Evolutionary conservation across 164 flowering plant species (phyloP).

Genomic region (Cinnamomum chago): DNA sequence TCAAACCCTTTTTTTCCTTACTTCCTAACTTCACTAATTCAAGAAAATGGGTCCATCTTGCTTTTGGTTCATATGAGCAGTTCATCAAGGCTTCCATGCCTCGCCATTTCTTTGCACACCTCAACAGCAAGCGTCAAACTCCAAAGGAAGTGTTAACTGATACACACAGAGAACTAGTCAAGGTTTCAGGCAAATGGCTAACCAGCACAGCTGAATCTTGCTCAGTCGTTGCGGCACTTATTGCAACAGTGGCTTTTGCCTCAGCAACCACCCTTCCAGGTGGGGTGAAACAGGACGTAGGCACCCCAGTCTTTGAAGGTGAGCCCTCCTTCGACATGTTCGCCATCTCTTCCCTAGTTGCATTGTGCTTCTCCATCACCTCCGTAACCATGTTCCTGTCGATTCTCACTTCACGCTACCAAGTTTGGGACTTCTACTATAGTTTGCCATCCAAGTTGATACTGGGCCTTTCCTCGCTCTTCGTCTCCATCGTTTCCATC

Average conservation of each 20-base stretch:
- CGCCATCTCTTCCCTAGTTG: constrained; percentile 19
- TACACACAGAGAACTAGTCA: constrained; percentile 14
- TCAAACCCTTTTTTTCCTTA: neutral
- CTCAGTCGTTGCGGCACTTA: constrained; percentile 19
- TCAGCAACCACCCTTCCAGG: constrained; percentile 27
- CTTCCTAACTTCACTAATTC: neutral
- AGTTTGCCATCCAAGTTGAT: constrained; percentile 14
- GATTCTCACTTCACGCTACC: constrained; percentile 20
- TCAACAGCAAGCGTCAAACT: constrained; percentile 16
- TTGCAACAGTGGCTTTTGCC: constrained; percentile 30
- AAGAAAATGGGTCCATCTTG: neutral
- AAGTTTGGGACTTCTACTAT: constrained; percentile 15
- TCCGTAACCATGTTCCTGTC: constrained; percentile 22
- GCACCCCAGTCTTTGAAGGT: constrained; percentile 13
- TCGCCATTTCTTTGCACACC: constrained; percentile 6
- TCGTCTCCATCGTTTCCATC: constrained; percentile 23
- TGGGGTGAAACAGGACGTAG: constrained; percentile 5
- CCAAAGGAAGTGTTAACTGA: constrained; percentile 20
- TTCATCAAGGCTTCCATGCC: constrained; percentile 18
- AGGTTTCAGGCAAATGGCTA: constrained; percentile 22
- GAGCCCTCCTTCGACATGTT: constrained; percentile 19
- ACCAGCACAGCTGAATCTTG: constrained; percentile 23
- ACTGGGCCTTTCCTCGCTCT: constrained; percentile 20
- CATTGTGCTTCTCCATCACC: constrained; percentile 26
- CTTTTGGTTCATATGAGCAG: constrained; percentile 5